Percentiles rank a stretch among this genome's conserved stretches.
phyloP scores from a whole-genome alignment of 192 early-diverging fungal species.

The Lobosporangium transversale region DNA sequence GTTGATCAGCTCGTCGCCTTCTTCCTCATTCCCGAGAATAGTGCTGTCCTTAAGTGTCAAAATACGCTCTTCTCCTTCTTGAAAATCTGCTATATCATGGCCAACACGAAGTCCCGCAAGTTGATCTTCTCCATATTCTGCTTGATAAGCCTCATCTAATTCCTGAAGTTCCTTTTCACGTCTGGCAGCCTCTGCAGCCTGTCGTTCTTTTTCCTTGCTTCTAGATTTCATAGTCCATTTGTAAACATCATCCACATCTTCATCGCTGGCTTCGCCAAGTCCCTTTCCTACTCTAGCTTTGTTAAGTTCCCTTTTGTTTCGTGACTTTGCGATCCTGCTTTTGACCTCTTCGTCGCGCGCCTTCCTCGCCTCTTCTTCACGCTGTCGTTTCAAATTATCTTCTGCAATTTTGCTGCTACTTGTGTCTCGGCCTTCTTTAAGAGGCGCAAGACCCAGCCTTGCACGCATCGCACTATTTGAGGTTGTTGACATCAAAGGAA shows the following conservation, averaged over 20 bases:
- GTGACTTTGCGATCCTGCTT: slow-evolving; percentile 65
- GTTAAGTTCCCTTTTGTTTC: slow-evolving; percentile 58
- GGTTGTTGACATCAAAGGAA: background rate
- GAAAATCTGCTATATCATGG: slow-evolving; percentile 76
- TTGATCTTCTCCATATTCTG: slow-evolving; percentile 41
- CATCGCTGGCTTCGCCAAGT: slow-evolving; percentile 69
- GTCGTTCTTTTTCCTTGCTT: slow-evolving; percentile 58
- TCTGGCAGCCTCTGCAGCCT: slow-evolving; percentile 46
- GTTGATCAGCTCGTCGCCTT: slow-evolving; percentile 80
- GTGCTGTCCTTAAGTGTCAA: slow-evolving; percentile 87
- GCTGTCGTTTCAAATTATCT: slow-evolving; percentile 64
- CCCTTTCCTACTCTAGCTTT: slow-evolving; percentile 70
- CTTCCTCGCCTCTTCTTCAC: slow-evolving; percentile 62
- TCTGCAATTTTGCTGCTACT: slow-evolving; percentile 58
- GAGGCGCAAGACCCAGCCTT: slow-evolving; percentile 61
- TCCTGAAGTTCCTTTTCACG: slow-evolving; percentile 54
- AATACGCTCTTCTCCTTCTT: slow-evolving; percentile 76
- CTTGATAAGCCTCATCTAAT: slow-evolving; percentile 51
- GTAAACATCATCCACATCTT: slow-evolving; percentile 73
- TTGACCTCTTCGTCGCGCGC: slow-evolving; percentile 60
- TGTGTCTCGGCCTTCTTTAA: slow-evolving; percentile 49
- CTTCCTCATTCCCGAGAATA: slow-evolving; percentile 75
- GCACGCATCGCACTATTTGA: slow-evolving; percentile 60
- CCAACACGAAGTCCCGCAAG: slow-evolving; percentile 80
- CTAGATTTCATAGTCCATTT: slow-evolving; percentile 68